These are phyloP conservation scores for Trypanosomatidae sp. DNA, from an alignment of 208 protist genomes.

Conservation along the genomic window DNA sequence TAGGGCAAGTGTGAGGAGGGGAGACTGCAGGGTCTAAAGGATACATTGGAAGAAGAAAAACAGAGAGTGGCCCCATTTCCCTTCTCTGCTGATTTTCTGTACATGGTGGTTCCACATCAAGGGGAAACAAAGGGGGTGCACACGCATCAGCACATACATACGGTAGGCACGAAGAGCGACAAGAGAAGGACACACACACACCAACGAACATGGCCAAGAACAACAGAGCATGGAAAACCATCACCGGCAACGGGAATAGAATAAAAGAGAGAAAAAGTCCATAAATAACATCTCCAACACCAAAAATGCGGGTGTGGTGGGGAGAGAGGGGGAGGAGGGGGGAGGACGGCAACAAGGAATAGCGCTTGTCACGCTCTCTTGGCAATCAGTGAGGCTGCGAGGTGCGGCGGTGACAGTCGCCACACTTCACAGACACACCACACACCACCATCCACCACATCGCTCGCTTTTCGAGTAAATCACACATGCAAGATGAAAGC, in stretches of 20 bases:
- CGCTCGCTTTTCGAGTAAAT: background rate
- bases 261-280: background rate
- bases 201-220: background rate
- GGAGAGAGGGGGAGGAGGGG: background rate
- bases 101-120: background rate
- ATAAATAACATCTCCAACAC: background rate
- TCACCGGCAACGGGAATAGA: background rate
- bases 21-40: too few species aligned
- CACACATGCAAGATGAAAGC: background rate
- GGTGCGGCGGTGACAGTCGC: background rate
- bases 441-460: background rate
- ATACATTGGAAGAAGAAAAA: too few species aligned
- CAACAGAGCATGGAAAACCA: background rate
- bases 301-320: background rate
- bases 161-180: too few species aligned
- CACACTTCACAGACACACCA: background rate
- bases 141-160: too few species aligned
- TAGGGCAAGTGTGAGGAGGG: too few species aligned
- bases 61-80: background rate
- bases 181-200: background rate
- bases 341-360: background rate
- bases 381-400: background rate
- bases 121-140: constrained; percentile 5
- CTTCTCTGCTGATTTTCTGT: background rate
- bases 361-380: background rate